Conservation (phyloP, 805 yeast species). For the Cyberlindnera veronae region DNA sequence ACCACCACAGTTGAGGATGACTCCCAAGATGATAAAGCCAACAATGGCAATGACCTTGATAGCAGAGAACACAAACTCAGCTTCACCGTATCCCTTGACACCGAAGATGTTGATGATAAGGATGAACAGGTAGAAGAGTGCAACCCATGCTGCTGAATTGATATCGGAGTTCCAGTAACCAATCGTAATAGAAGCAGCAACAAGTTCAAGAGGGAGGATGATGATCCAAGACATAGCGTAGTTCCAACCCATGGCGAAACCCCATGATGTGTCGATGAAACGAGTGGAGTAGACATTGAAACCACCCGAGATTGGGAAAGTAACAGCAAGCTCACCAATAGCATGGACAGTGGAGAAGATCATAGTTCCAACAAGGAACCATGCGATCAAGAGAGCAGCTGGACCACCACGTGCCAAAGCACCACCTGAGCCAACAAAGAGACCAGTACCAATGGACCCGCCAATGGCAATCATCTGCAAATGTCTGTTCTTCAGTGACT, state of each 20-base stretch:
- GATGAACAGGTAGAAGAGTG: slow-evolving; percentile 44
- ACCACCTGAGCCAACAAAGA: slow-evolving; percentile 68
- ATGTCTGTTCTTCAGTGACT: slow-evolving; percentile 49
- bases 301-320: slow-evolving; percentile 64
- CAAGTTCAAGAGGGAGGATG: slow-evolving; percentile 46
- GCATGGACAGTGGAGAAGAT: slow-evolving; percentile 50
- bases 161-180: slow-evolving; percentile 46
- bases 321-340: slow-evolving; percentile 55
- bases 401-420: slow-evolving; percentile 67
- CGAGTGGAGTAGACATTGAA: slow-evolving; percentile 54
- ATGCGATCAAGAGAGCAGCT: slow-evolving; percentile 35
- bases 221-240: slow-evolving; percentile 51
- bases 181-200: slow-evolving; percentile 52
- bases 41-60: slow-evolving; percentile 61
- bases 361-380: slow-evolving; percentile 46
- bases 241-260: slow-evolving; percentile 59
- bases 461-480: slow-evolving; percentile 39
- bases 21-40: slow-evolving; percentile 55
- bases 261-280: slow-evolving; percentile 56
- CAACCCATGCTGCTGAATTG: slow-evolving; percentile 45
- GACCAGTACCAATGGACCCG: slow-evolving; percentile 80
- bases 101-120: slow-evolving; percentile 47
- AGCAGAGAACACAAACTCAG: slow-evolving; percentile 59
- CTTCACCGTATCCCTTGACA: slow-evolving; percentile 50
- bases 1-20: slow-evolving; percentile 60